Base-by-base conservation (phyloP, 352 stramenopile genomes). In the Pythium scleroteichum region DNA sequence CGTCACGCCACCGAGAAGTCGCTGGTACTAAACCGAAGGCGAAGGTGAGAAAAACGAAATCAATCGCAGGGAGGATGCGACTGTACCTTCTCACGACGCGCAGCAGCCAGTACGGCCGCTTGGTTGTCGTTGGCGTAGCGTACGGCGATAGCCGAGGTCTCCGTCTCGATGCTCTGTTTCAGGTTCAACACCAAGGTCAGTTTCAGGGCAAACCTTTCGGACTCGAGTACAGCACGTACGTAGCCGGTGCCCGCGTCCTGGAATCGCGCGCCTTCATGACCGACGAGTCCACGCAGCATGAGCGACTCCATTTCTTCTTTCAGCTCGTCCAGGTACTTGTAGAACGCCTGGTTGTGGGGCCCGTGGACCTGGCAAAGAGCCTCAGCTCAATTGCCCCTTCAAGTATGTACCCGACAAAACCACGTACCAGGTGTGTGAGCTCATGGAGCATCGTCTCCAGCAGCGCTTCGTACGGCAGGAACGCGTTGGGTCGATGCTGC, bases 381-480 rank as follows among this genome's bases (percentile, higher is more conserved):
- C 17, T 20, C 42, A 45, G n/a, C n/a, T 22, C 27, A 22, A 13
- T 2, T 47, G 7, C 7, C 33, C 33, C 13, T 27, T 0, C 22
- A 2, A 29, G 23, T 26, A 16, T 22, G 7, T 19, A 0, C 1
- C 27, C 14, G 9, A 0, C 17, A 1, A 0, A 33, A 32, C 3
- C 23, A n/a, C 41, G 14, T 23, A 79, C 73, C 77, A 88, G 88
- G 64, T 90, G 81, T 8, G 79, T 83, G 42, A 90, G 78, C 49
- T 90, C 81, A 44, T 88, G 81, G 62, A 90, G 66, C 68, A 89
- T 75, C n/a, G 81, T 88, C 65, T 81, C 77, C 10, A 90, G 66
- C 45, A 90, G 55, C 10, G 74, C 75, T 39, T 90, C 76, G 23
- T 85, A 88, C 8, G 81, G 69, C 22, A 79, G 65, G 6, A 80